Evolutionary conservation across 1,284 basidiomycete genomes (phyloP), one percentile per base, ranked within the genome.

Genomic region (Exobasidium cylindrosporum): DNA sequence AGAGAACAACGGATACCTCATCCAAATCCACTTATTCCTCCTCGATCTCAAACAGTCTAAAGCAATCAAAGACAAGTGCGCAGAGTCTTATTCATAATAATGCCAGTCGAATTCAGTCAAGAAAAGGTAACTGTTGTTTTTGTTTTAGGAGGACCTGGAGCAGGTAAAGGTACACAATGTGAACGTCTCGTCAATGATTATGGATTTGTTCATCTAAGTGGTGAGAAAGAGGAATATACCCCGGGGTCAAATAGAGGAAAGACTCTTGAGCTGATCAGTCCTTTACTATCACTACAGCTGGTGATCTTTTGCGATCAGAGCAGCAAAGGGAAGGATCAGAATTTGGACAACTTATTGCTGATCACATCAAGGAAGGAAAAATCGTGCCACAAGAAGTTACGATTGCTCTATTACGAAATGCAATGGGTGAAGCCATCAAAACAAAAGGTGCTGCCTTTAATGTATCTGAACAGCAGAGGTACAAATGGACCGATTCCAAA

Each of bases 341-440:
- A 70, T 92, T 89, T 76, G 94, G 94, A 45, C 84, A 87, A 35
- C 84, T 98, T 80, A 98, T 98, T 81, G 87, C 86, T 68, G 88
- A 86, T 26, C 90, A 88, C 83, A 98, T 99, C 81, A 87, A 85
- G 64, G 94, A 95, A 81, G 96, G 96, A 61, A 88, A 84, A 67
- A 96, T 99, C 74, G 96, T 98, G 4, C 96, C 96, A 3, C 92
- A 91, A 87, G 90, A 97, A 79, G 90, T 99, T 63, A 98, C 96
- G 32, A 87, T 98, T 79, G 93, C 93, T 81, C 87, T 99, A 32
- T 84, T 99, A 65, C 87, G 94, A 83, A 95, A 92, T 78, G 94
- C 95, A 14, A 98, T 99, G 89, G 77, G 82, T 40, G 85, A 83
- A 49, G 87, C 87, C 10, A 81, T 95, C 49, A 40, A 80, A 21